Base-by-base conservation (phyloP, 768 basidiomycete genomes). In the Auricularia heimuer region DNA sequence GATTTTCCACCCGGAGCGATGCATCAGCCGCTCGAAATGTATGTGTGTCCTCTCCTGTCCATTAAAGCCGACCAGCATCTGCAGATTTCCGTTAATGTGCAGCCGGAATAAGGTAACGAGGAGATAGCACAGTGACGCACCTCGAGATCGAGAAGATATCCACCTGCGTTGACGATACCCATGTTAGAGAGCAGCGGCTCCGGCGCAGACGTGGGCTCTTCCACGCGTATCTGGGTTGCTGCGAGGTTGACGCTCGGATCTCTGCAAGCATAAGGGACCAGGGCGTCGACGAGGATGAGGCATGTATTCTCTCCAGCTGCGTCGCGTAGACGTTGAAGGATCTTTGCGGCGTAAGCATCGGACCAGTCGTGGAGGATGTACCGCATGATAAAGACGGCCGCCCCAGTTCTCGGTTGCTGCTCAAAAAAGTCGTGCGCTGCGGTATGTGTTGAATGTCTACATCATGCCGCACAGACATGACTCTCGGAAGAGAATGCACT, bases 131-230 rank as follows among this genome's bases (percentile, higher is more conserved):
- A 24, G 18, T 6, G 29, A 60, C 39, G 56, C 24, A 60, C 56
- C 24, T 35, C 7, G 24, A 69, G 6, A 33, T 71, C 71, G 10
- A 61, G 37, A 14, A 63, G 54, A 60, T 73, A 73, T n/a, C 66
- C 47, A 3, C 63, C 16, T 1, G 62, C 44, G 33, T 54, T 64
- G 2, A 66, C 71, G 3, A 45, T 64, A 14, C 72, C 72, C 67
- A 67, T 39, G 62, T 73, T 73, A 2, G 68, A 65, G 24, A 73
- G 67, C n/a, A 73, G 66, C 14, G 72, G 71, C 36, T 64, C 63
- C 3, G 72, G 71, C 14, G 12, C 34, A 35, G 6, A 14, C 2
- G 11, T 34, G 11, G 56, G 35, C 1, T 64, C 29, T 29, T 3
- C 29, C 2, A 29, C 63, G 44, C 18, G 24, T 36, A 18, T 44